Evolutionary conservation across 306 rosid species (phyloP).

Genomic region (Oxytropis ochrocephala): DNA sequence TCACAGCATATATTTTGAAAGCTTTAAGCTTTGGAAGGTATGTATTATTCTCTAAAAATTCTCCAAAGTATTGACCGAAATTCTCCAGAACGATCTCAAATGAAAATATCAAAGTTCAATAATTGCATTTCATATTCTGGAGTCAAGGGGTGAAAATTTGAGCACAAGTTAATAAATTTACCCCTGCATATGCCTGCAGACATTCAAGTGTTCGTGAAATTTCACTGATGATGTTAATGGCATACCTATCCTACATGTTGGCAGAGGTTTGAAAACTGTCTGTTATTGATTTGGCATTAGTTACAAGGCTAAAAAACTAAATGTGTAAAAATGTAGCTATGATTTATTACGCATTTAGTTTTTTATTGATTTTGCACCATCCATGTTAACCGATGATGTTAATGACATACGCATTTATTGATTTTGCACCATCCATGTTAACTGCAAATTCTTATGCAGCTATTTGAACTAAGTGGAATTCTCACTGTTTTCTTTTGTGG

Average conservation of each 20-base stretch:
- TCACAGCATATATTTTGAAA: slow-evolving; percentile 68
- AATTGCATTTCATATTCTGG: background rate
- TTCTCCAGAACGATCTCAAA: background rate
- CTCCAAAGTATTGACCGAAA: background rate
- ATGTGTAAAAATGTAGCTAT: too few relatives aligned
- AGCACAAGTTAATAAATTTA: background rate
- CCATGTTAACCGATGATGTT: too few relatives aligned
- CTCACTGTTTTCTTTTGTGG: slow-evolving; percentile 97
- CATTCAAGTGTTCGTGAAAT: slow-evolving; percentile 85
- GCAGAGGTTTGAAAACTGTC: slow-evolving; percentile 55
- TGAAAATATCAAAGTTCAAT: background rate
- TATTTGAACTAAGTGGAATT: slow-evolving; percentile 78
- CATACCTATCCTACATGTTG: slow-evolving; percentile 87
- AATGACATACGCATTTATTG: too few relatives aligned
- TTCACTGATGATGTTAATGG: slow-evolving; percentile 74
- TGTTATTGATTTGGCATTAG: background rate
- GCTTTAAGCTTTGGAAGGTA: slow-evolving; percentile 66
- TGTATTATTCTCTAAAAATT: background rate
- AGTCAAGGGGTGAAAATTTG: background rate
- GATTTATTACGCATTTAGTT: too few relatives aligned
- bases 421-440: background rate
- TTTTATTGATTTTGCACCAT: too few relatives aligned
- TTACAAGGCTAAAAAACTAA: background rate
- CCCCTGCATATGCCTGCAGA: slow-evolving; percentile 37
- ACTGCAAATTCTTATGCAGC: slow-evolving; percentile 34